A percentile compares a stretch with the other conserved stretches of the same genome.
These are phyloP conservation scores for Suhomyces wounanorum DNA, from an alignment of 1,139 yeast genomes.

Conservation along the genomic window DNA sequence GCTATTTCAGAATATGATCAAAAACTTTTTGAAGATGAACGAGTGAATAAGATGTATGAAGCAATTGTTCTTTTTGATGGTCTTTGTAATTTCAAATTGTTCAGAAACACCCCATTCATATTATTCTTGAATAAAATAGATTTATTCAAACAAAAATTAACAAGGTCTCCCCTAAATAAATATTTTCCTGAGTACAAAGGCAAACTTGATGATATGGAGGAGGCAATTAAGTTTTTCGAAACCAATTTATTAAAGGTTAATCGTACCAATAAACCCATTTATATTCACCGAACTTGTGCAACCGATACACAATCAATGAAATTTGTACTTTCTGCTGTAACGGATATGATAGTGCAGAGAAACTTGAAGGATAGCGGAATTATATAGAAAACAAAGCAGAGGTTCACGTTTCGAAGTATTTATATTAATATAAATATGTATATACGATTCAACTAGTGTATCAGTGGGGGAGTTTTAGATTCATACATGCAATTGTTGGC, in stretches of 20 bases:
- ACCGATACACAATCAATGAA: constrained; percentile 88
- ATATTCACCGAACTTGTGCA: constrained; percentile 93
- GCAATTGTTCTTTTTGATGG: constrained; percentile 82
- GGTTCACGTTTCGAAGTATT: constrained; percentile 3
- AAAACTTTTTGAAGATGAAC: constrained; percentile 83
- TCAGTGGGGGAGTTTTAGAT: constrained; percentile 7
- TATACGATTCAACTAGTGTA: constrained; percentile 12
- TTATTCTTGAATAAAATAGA: constrained; percentile 88
- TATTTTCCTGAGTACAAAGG: constrained; percentile 78
- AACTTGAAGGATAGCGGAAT: constrained; percentile 83
- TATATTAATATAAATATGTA: constrained; percentile 13
- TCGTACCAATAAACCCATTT: constrained; percentile 70
- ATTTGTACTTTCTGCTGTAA: constrained; percentile 88
- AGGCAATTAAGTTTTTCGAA: constrained; percentile 69
- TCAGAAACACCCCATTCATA: constrained; percentile 82
- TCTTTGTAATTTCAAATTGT: constrained; percentile 85
- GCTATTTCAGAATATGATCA: constrained; percentile 95
- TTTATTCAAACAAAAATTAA: constrained; percentile 69
- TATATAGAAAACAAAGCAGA: constrained; percentile 27
- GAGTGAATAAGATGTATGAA: constrained; percentile 90
- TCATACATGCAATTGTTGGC: constrained; percentile 11
- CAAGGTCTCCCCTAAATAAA: constrained; percentile 59
- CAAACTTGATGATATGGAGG: constrained; percentile 60
- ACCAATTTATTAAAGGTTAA: constrained; percentile 62
- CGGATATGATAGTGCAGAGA: constrained; percentile 85